Percentiles rank a stretch among this genome's conserved stretches.
phyloP scores from a whole-genome alignment of 2,329 filamentous ascomycete species.

The Escovopsis sp. region DNA sequence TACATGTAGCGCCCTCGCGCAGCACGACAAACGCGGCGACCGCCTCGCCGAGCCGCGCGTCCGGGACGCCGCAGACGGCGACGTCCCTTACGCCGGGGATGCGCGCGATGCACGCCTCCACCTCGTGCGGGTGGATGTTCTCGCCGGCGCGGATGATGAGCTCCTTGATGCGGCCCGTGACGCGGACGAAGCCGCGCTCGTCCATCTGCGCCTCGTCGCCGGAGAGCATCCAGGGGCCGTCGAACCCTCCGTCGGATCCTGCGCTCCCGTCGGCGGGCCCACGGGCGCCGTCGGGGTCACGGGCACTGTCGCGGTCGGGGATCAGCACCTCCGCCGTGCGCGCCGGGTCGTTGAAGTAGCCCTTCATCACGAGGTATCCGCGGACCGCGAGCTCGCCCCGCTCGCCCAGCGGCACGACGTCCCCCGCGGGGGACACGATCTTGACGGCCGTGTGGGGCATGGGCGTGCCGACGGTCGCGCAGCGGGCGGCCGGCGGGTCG shows the following conservation, averaged over 20 bases:
- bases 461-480: conserved; percentile 61
- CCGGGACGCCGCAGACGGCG: conserved; percentile 70
- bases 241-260: no score
- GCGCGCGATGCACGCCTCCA: conserved; percentile 75
- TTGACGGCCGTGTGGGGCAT: conserved; percentile 71
- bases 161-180: conserved; percentile 89
- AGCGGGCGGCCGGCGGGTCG: conserved; percentile 60
- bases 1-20: no score
- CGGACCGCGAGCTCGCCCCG: conserved; percentile 69
- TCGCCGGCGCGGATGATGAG: conserved; percentile 90
- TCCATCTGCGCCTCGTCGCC: conserved; percentile 89
- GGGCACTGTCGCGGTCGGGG: no score
- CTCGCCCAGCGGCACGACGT: conserved; percentile 47
- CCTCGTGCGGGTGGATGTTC: conserved; percentile 87
- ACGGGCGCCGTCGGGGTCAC: no score
- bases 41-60: conserved; percentile 70
- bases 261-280: conserved; percentile 27
- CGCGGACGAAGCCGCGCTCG: conserved; percentile 65
- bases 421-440: conserved; percentile 56
- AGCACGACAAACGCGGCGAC: conserved; percentile 71
- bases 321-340: conserved; percentile 53
- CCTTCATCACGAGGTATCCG: conserved; percentile 83
- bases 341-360: conserved; percentile 66
- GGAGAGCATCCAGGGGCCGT: conserved; percentile 66
- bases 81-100: conserved; percentile 59